phyloP scores from a whole-genome alignment of 2,329 filamentous ascomycete genomes.

The Shiraia sp. region DNA sequence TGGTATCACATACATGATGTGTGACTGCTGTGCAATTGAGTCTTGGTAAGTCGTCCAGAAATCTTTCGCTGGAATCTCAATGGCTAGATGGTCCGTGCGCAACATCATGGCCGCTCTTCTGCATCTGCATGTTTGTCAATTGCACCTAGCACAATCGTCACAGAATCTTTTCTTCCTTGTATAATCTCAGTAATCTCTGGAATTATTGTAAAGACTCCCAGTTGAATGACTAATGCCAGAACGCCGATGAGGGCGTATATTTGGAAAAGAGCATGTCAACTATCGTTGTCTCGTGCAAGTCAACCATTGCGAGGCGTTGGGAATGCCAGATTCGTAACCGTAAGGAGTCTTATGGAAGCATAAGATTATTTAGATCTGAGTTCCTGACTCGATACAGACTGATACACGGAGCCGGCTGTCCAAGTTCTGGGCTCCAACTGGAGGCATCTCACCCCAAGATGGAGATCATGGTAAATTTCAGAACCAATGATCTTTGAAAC shows the following conservation, averaged over 20 bases:
- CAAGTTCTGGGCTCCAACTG: slow-evolving; percentile 77
- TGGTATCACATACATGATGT: slow-evolving; percentile 27
- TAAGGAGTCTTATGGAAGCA: slow-evolving; percentile 21
- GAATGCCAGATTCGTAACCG: slow-evolving; percentile 42
- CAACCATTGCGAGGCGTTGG: slow-evolving; percentile 5
- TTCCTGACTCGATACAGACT: slow-evolving; percentile 40
- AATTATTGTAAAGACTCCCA: background rate
- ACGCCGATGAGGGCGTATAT: slow-evolving; percentile 34
- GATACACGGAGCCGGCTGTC: slow-evolving; percentile 68
- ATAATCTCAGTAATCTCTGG: background rate
- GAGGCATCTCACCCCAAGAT: slow-evolving; percentile 63
- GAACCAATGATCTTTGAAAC: background rate
- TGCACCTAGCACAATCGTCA: background rate
- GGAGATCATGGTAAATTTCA: slow-evolving; percentile 47
- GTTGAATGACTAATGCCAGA: background rate
- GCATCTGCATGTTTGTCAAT: slow-evolving; percentile 8
- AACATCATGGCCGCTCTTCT: slow-evolving; percentile 13
- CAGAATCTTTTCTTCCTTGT: background rate
- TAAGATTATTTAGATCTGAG: background rate
- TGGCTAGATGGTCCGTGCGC: slow-evolving; percentile 29
- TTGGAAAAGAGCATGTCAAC: slow-evolving; percentile 22
- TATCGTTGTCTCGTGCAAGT: slow-evolving; percentile 11
- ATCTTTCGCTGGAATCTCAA: slow-evolving; percentile 30
- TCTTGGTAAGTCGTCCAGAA: slow-evolving; percentile 23
- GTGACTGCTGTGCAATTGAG: slow-evolving; percentile 30